Conservation (phyloP, 371 early-diverging fungal genomes). For the Fennellomyces sp. region DNA sequence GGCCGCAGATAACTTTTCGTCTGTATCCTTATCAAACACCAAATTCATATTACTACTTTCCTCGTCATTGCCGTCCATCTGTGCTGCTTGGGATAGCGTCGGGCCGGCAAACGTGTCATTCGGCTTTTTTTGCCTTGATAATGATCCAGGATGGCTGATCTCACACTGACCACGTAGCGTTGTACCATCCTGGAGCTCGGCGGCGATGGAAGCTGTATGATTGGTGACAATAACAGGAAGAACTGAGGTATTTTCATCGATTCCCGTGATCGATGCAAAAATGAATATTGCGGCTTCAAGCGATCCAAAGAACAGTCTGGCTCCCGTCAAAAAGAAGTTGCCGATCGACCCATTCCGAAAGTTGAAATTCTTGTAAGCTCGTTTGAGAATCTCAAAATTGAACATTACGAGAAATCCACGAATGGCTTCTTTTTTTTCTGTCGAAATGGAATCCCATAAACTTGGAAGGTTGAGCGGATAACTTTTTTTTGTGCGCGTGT, state of each 20-base stretch:
- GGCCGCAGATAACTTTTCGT: slow-evolving; percentile 39
- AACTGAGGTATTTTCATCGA: slow-evolving; percentile 58
- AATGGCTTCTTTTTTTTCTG: slow-evolving; percentile 68
- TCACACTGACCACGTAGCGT: slow-evolving; percentile 67
- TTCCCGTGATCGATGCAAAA: slow-evolving; percentile 64
- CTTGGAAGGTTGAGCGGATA: slow-evolving; percentile 24
- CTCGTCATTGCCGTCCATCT: not conserved
- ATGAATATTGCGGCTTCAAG: slow-evolving; percentile 72
- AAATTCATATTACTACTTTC: slow-evolving; percentile 31
- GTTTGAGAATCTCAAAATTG: slow-evolving; percentile 67
- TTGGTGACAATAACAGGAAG: slow-evolving; percentile 66
- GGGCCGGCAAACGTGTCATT: not conserved
- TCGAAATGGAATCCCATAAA: slow-evolving; percentile 60
- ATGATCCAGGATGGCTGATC: slow-evolving; percentile 38
- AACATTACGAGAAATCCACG: slow-evolving; percentile 72
- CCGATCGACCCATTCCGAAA: slow-evolving; percentile 77
- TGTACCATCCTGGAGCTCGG: slow-evolving; percentile 56
- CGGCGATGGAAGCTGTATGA: slow-evolving; percentile 64
- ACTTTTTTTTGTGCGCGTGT: too few species aligned
- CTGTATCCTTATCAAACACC: slow-evolving; percentile 39
- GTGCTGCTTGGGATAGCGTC: not conserved
- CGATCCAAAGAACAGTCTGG: slow-evolving; percentile 69
- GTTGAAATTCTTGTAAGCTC: slow-evolving; percentile 67
- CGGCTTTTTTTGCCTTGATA: not conserved
- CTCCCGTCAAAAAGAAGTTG: slow-evolving; percentile 77